These are phyloP conservation scores for Nicotiana sylvestris DNA, from an alignment of 257 asterid species.

Conservation along the genomic window DNA sequence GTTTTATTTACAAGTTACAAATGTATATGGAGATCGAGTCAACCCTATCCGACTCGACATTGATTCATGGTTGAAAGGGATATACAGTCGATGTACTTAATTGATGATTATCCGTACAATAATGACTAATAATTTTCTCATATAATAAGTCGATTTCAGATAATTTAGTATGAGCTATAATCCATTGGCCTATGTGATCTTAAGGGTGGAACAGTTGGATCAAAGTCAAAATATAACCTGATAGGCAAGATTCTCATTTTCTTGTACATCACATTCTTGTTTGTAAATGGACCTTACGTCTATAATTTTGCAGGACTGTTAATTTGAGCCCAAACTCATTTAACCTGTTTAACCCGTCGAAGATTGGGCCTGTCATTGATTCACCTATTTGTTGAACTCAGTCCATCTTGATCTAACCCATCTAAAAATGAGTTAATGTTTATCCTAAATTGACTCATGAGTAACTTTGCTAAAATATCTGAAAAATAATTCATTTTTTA, in stretches of 20 bases:
- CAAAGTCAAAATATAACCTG: not conserved
- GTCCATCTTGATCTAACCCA: too few relatives aligned
- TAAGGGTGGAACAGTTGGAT: too few relatives aligned
- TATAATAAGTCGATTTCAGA: not conserved
- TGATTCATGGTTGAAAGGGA: constrained; percentile 8
- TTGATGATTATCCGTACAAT: not conserved
- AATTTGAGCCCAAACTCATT: too few relatives aligned
- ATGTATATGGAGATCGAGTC: not conserved
- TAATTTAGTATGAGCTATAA: not conserved
- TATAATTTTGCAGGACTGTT: too few relatives aligned
- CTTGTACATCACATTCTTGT: not conserved
- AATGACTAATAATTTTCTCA: not conserved
- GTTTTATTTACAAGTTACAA: not conserved
- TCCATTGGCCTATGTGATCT: not conserved
- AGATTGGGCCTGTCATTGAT: too few relatives aligned
- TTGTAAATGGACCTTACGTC: too few relatives aligned
- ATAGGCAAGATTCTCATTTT: not conserved
- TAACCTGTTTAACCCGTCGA: too few relatives aligned
- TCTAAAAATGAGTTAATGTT: too few relatives aligned
- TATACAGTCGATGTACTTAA: not conserved
- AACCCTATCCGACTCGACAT: not conserved
- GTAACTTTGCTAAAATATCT: too few relatives aligned
- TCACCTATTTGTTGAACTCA: too few relatives aligned
- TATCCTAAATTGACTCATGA: too few relatives aligned
- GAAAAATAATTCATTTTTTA: too few relatives aligned